Base-by-base conservation (phyloP, 768 basidiomycete species). In the Trametes gibbosa region DNA sequence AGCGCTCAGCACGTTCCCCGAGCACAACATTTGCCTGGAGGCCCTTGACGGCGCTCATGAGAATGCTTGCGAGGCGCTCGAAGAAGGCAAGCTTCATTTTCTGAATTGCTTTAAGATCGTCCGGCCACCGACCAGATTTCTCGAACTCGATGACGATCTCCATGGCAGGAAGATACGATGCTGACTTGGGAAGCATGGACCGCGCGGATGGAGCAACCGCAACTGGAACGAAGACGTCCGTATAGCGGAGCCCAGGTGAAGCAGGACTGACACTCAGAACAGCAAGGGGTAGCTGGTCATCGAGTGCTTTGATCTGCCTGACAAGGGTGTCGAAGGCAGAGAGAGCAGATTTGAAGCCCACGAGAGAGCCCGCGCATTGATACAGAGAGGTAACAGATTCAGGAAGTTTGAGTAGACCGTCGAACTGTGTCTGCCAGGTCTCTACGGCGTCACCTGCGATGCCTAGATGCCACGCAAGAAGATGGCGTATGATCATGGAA, bases 71-170 rank as follows among this genome's bases (percentile, higher is more conserved):
- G 7, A 98, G 78, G 40, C 84, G 83, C 68, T 94, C 91, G 61
- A 98, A 84, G 69, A 98, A 89, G 0, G 95, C 96, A 1, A 96
- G 77, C 71, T 98, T 98, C 72, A 94, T 87, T 62, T 92, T 92
- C 71, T 97, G 96, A 47, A 98, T 90, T 0, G 95, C 94, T 17
- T 78, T 80, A 4, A 98, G 80, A 63, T 98, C 94, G 67, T 98
- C 95, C 0, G 97, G 96, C 97, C 97, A 99, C 61, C 84, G 83
- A 0, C 88, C 85, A 0, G 94, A 96, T 61, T 88, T 90, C 70
- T 98, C 96, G 66, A 98, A 97, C 70, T 95, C 90, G 32, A 98
- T 73, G 23, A 94, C 71, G 48, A 94, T 75, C 14, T 89, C 83
- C 63, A 94, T 89, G 2, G 83, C 79, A 0, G 87, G 82, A 13